These are phyloP conservation scores for Platanthera guangdongensis DNA, from an alignment of 106 monocot genomes.

Conservation along the genomic window DNA sequence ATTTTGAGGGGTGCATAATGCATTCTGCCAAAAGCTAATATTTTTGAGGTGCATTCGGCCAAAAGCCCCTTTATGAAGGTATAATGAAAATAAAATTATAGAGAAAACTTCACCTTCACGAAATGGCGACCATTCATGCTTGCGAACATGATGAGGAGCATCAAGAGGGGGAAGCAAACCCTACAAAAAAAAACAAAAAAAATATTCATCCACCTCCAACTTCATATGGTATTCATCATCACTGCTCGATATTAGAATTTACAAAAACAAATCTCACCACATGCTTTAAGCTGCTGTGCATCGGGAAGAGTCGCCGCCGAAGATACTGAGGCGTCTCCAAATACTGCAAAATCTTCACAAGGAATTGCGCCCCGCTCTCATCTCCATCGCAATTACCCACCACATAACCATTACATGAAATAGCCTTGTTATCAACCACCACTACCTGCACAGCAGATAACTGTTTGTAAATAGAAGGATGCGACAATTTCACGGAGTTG, in stretches of 20 bases:
- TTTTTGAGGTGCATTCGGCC: too few species aligned
- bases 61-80: neutral
- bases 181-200: conserved; percentile 19
- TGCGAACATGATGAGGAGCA: conserved; percentile 97
- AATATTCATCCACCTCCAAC: neutral
- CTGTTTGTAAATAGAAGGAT: conserved; percentile 5
- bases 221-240: neutral
- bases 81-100: neutral
- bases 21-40: too few species aligned
- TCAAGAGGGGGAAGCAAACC: conserved; percentile 95
- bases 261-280: conserved; percentile 39
- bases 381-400: conserved; percentile 16
- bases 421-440: conserved; percentile 61
- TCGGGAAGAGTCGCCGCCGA: conserved; percentile 68
- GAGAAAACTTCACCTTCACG: conserved; percentile 60
- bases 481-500: neutral
- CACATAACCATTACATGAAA: conserved; percentile 24
- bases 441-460: conserved; percentile 49
- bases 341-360: conserved; percentile 65
- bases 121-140: conserved; percentile 89
- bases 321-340: conserved; percentile 96
- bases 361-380: conserved; percentile 70
- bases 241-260: neutral
- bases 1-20: too few species aligned
- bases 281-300: conserved; percentile 69